A percentile compares a stretch with the other conserved stretches of the same genome.
Conservation (phyloP, 495 filamentous ascomycete species). For the Letharia columbiana region DNA sequence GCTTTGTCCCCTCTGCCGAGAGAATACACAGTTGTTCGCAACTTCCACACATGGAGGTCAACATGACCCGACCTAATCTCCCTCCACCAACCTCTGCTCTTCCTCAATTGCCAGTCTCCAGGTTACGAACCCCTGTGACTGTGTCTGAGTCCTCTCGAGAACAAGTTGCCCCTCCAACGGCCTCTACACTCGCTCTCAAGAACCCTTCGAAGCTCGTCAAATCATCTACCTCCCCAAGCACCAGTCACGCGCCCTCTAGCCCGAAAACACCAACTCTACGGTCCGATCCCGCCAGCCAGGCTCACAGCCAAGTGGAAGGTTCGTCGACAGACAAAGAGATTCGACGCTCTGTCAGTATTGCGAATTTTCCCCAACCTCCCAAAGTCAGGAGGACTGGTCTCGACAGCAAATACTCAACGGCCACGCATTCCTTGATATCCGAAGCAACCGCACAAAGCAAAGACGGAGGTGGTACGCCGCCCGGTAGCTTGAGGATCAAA, state of each 20-base stretch:
- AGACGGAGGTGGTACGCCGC: constrained; percentile 49
- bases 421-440: constrained; percentile 5
- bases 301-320: constrained; percentile 37
- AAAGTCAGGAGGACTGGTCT: constrained; percentile 39
- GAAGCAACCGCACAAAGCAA: constrained; percentile 45
- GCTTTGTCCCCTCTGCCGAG: neutral
- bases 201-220: constrained; percentile 54
- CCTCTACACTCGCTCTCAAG: constrained; percentile 50
- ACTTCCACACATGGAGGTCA: constrained; percentile 12
- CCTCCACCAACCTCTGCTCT: constrained; percentile 57
- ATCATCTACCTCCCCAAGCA: constrained; percentile 41
- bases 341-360: constrained; percentile 81
- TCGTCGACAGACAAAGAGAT: constrained; percentile 54
- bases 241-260: constrained; percentile 40
- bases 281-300: constrained; percentile 34
- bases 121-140: constrained; percentile 54
- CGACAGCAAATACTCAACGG: constrained; percentile 19
- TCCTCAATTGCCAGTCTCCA: constrained; percentile 61
- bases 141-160: constrained; percentile 38
- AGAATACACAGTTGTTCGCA: neutral
- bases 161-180: constrained; percentile 35
- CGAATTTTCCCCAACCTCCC: constrained; percentile 85
- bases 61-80: constrained; percentile 36
- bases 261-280: constrained; percentile 34
- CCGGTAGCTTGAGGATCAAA: constrained; percentile 34